phyloP scores from a whole-genome alignment of 2,329 filamentous ascomycete species.

The Hansfordia pulvinata region DNA sequence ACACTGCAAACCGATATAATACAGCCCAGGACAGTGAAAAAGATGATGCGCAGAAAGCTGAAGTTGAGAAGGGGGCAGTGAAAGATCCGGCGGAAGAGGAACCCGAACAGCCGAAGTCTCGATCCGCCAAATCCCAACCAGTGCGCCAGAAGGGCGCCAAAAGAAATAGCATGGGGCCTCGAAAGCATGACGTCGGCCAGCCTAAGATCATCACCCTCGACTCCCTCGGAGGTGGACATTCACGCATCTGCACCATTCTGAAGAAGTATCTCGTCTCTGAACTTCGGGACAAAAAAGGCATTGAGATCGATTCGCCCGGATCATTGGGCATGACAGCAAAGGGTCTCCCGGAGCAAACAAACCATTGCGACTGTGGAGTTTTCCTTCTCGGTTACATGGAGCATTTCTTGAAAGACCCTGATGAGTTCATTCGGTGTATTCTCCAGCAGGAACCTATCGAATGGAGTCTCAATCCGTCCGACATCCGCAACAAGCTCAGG shows the following conservation, averaged over 20 bases:
- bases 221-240: conserved; percentile 57
- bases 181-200: conserved; percentile 33
- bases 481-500: conserved; percentile 53
- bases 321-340: conserved; percentile 52
- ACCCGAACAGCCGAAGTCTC: no score
- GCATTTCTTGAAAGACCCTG: conserved; percentile 65
- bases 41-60: no score
- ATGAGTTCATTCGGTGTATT: conserved; percentile 53
- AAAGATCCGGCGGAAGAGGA: no score
- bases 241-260: conserved; percentile 50
- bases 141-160: conserved; percentile 18
- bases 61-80: no score
- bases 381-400: conserved; percentile 77
- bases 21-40: no score
- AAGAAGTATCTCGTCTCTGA: conserved; percentile 69
- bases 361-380: conserved; percentile 80
- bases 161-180: conserved; percentile 15
- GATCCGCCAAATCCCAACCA: no score
- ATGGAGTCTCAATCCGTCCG: conserved; percentile 41
- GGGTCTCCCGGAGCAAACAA: conserved; percentile 65
- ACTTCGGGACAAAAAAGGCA: conserved; percentile 44
- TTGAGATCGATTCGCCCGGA: conserved; percentile 11
- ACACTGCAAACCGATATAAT: no score
- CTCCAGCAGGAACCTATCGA: conserved; percentile 39
- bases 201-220: conserved; percentile 78